Conservation (phyloP, 2,329 filamentous ascomycete genomes). For the Nannizziopsis arthrosporioides region DNA sequence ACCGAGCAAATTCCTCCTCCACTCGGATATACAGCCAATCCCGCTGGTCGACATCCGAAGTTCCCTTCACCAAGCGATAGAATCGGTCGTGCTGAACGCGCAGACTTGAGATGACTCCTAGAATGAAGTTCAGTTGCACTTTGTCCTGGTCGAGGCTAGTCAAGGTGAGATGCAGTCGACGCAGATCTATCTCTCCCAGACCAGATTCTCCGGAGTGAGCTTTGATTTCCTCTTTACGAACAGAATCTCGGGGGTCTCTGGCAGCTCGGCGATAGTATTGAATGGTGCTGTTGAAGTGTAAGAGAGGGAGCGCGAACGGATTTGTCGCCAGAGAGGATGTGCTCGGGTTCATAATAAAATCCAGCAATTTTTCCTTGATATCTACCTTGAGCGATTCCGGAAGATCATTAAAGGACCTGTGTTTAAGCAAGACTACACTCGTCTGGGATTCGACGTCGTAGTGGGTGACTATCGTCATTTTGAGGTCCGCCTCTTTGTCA, state of each 20-base stretch:
- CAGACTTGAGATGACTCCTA: conserved; percentile 9
- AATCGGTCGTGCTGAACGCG: conserved; percentile 10
- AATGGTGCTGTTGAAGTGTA: conserved; percentile 12
- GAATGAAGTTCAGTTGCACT: conserved; percentile 12
- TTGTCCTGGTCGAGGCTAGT: conserved; percentile 13
- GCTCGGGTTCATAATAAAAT: conserved; percentile 10
- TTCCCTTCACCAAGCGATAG: conserved; percentile 9
- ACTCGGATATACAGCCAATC: conserved; percentile 12
- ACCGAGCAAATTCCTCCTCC: conserved; percentile 11
- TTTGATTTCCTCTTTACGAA: conserved; percentile 12
- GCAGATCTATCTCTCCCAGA: conserved; percentile 9
- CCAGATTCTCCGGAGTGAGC: conserved; percentile 9
- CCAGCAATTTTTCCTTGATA: conserved; percentile 8
- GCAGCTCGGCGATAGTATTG: conserved; percentile 12
- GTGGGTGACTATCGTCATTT: conserved; percentile 13
- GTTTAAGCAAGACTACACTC: conserved; percentile 10
- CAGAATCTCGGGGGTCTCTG: conserved; percentile 11
- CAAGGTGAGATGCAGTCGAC: conserved; percentile 10
- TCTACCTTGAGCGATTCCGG: conserved; percentile 8
- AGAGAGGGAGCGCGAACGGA: conserved; percentile 10
- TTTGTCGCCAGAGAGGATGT: conserved; percentile 4
- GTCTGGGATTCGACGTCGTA: conserved; percentile 11
- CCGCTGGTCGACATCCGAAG: conserved; percentile 4
- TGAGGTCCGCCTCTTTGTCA: conserved; percentile 12
- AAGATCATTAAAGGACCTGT: conserved; percentile 11